Percentiles rank a stretch among this genome's conserved stretches.
phyloP scores from a whole-genome alignment of 2,329 filamentous ascomycete genomes.

The Nemania sp. region DNA sequence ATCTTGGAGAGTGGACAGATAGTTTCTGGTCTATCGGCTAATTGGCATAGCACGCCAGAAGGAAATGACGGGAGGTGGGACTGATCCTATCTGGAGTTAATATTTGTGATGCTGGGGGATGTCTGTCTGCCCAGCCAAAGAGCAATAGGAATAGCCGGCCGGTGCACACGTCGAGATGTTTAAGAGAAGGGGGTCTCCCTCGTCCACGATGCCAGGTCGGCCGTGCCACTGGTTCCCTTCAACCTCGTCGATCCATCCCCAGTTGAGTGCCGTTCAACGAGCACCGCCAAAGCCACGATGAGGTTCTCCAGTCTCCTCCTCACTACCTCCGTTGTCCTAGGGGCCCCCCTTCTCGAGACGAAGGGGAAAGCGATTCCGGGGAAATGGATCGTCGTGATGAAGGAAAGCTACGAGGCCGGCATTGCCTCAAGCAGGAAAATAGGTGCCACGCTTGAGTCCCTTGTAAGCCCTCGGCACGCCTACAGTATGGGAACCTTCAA shows the following conservation, averaged over 20 bases:
- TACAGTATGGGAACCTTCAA: conserved; percentile 36
- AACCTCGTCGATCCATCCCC: background rate
- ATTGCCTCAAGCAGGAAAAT: conserved; percentile 14
- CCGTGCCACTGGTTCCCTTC: background rate
- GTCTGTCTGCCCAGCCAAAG: conserved; percentile 1
- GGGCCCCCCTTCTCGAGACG: conserved; percentile 35
- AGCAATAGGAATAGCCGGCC: background rate
- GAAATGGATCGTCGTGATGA: conserved; percentile 39
- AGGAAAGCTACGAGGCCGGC: conserved; percentile 29
- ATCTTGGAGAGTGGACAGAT: conserved; percentile 3
- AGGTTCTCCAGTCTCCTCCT: conserved; percentile 32
- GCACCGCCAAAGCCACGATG: conserved; percentile 29
- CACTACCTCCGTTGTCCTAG: conserved; percentile 27
- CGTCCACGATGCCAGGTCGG: background rate
- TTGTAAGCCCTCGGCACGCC: conserved; percentile 28
- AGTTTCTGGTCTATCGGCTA: conserved; percentile 15
- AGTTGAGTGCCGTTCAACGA: background rate
- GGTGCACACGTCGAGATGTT: conserved; percentile 9
- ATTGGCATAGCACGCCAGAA: conserved; percentile 12
- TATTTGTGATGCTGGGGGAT: conserved; percentile 6
- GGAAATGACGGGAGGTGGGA: conserved; percentile 5
- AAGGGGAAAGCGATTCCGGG: conserved; percentile 33
- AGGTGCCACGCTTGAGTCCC: conserved; percentile 20
- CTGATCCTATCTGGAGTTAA: background rate
- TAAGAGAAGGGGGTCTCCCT: conserved; percentile 13